These are phyloP conservation scores for Pythium vanterpoolii DNA, from an alignment of 352 stramenopile genomes.

Conservation along the genomic window DNA sequence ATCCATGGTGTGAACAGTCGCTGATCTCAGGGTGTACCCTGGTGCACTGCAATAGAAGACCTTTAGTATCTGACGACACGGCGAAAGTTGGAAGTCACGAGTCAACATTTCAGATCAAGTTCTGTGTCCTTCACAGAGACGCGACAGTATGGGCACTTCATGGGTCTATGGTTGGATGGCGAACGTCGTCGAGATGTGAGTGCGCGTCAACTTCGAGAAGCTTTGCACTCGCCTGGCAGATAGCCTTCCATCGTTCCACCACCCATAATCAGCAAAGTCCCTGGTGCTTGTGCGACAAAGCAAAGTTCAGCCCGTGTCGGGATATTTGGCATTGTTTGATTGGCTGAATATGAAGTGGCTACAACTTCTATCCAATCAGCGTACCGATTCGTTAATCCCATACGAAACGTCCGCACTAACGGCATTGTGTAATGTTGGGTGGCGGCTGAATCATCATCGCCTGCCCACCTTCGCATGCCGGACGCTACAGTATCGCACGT, in stretches of 20 bases:
- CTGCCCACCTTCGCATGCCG: not conserved
- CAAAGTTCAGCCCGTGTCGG: not conserved
- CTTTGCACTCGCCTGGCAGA: not conserved
- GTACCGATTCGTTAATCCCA: not conserved
- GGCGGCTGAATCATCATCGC: no score
- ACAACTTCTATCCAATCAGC: not conserved
- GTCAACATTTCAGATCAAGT: not conserved
- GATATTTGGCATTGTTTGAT: not conserved
- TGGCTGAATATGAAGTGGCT: constrained; percentile 7
- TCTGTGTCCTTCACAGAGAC: constrained; percentile 6
- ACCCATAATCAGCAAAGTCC: no score
- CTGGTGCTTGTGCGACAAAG: no score
- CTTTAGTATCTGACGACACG: not conserved
- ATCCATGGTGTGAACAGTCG: not conserved
- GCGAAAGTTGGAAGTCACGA: not conserved
- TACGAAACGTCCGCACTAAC: not conserved
- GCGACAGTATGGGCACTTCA: not conserved
- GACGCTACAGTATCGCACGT: no score
- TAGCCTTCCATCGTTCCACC: no score
- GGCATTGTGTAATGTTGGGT: not conserved
- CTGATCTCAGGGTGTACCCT: not conserved
- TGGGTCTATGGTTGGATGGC: not conserved
- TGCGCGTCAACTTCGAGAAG: not conserved
- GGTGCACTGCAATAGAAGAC: not conserved
- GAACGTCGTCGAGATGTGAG: not conserved